Conservation (phyloP, 2,329 filamentous ascomycete genomes). For the Fusarium domesticum region DNA sequence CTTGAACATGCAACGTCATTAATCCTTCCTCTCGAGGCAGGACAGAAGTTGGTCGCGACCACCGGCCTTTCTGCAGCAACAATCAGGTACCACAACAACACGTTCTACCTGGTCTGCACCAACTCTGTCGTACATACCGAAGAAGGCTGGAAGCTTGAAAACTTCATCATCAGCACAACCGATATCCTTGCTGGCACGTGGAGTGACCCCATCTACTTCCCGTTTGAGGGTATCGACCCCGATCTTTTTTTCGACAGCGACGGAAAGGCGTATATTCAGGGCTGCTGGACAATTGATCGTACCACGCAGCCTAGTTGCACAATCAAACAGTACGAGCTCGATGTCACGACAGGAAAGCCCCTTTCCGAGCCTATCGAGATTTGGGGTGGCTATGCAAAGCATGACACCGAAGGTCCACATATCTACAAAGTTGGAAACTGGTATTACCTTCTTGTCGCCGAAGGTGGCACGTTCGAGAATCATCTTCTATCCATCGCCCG, state of each 20-base stretch:
- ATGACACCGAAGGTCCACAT: background rate
- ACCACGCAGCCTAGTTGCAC: background rate
- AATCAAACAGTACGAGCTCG: background rate
- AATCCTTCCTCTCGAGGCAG: background rate
- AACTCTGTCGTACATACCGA: background rate
- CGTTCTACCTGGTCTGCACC: background rate
- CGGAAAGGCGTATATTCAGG: background rate
- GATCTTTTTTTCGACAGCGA: background rate
- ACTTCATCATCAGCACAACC: background rate
- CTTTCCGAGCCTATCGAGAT: background rate
- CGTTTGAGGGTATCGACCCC: background rate
- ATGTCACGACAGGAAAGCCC: background rate
- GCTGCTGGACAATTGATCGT: background rate
- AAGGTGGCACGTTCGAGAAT: background rate
- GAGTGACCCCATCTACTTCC: background rate
- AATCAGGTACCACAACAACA: background rate
- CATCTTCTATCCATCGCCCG: too few species aligned
- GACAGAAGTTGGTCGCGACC: background rate
- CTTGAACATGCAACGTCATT: background rate
- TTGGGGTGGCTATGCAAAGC: background rate
- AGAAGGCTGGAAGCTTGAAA: background rate
- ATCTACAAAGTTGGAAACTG: background rate
- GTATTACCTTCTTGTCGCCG: background rate
- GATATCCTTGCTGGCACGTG: background rate
- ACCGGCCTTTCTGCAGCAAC: background rate